Evolutionary conservation across 768 basidiomycete species (phyloP).

Genomic region (Pleurotus pulmonarius): DNA sequence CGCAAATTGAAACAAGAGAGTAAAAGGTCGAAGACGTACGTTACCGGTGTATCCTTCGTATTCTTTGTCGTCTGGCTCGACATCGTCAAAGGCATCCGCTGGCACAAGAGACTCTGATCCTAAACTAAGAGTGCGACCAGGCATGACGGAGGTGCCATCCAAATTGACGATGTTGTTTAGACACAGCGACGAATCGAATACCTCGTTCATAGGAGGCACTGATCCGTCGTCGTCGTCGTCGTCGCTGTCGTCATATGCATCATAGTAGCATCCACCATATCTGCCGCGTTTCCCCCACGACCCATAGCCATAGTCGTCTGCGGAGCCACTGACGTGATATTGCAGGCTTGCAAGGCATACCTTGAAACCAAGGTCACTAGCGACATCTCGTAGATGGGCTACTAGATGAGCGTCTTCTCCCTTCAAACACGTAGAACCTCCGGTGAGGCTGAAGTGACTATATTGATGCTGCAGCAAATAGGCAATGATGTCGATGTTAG

Average conservation of each 20-base stretch:
- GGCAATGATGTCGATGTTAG: slow-evolving; percentile 18
- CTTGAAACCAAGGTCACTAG: slow-evolving; percentile 28
- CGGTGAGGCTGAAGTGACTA: slow-evolving; percentile 19
- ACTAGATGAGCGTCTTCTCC: slow-evolving; percentile 18
- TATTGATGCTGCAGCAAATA: slow-evolving; percentile 33
- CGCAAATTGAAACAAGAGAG: neutral
- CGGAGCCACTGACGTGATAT: slow-evolving; percentile 19
- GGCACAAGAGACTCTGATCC: slow-evolving; percentile 26
- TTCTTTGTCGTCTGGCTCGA: slow-evolving; percentile 28
- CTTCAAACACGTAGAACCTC: slow-evolving; percentile 13
- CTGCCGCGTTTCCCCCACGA: slow-evolving; percentile 10
- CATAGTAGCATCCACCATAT: slow-evolving; percentile 1
- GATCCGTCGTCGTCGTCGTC: slow-evolving; percentile 17
- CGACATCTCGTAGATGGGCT: slow-evolving; percentile 24
- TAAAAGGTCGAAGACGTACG: slow-evolving; percentile 20
- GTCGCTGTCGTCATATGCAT: slow-evolving; percentile 7
- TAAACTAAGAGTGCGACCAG: slow-evolving; percentile 14
- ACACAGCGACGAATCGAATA: slow-evolving; percentile 13
- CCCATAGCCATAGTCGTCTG: slow-evolving; percentile 16
- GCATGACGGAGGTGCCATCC: slow-evolving; percentile 19
- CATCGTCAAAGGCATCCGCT: slow-evolving; percentile 28
- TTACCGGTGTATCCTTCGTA: slow-evolving; percentile 41
- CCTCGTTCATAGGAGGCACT: slow-evolving; percentile 21
- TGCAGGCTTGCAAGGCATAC: slow-evolving; percentile 33
- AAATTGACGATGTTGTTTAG: slow-evolving; percentile 28